Evolutionary conservation across 441 rosid species (phyloP), one percentile per base, ranked within the genome.

Genomic region (Populus hybrid): DNA sequence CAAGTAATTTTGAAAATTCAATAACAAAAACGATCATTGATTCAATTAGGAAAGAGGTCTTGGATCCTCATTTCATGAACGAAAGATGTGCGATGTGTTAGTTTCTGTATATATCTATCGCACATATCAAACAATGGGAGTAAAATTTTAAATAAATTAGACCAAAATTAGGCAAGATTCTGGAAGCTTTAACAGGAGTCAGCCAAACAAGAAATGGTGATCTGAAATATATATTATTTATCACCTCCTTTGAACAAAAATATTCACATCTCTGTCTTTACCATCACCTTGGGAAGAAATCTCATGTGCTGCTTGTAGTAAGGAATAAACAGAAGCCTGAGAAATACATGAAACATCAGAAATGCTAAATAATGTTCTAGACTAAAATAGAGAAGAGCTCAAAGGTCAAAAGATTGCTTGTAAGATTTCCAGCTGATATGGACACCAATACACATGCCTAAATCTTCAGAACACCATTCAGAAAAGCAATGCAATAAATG

Each of bases 271-370:
- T 78, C 87, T 87, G 82, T 97, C 98, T 86, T 93, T 87, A 73
- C 89, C 87, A 87, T 90, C 88, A 76, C 96, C 95, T 76, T 85
- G 91, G 65, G 92, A 89, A 73, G 98, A 86, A 86, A 92, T 94
- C 84, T 94, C 98, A 67, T 85, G 86, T 63, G 95, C 97, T 81
- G 99, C 99, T 94, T 89, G 97, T 86, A 96, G 80, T 78, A 94
- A 86, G 81, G 89, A 90, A 88, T 88, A 91, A 61, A 87, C 95
- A 69, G 99, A 85, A 81, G 95, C 98, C 99, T 96, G 90, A 77
- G 73, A 88, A 84, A 79, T 66, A 80, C 73, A 87, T 61, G 32
- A 30, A 74, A 75, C 79, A 76, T 77, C 79, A 81, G 32, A 30
- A 30, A 30, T 30, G 32, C 32, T 30, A 30, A 30, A 30, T 30